These are phyloP conservation scores for Dianthus caryophyllus DNA, from an alignment of 148 eudicot species.

Conservation along the genomic window DNA sequence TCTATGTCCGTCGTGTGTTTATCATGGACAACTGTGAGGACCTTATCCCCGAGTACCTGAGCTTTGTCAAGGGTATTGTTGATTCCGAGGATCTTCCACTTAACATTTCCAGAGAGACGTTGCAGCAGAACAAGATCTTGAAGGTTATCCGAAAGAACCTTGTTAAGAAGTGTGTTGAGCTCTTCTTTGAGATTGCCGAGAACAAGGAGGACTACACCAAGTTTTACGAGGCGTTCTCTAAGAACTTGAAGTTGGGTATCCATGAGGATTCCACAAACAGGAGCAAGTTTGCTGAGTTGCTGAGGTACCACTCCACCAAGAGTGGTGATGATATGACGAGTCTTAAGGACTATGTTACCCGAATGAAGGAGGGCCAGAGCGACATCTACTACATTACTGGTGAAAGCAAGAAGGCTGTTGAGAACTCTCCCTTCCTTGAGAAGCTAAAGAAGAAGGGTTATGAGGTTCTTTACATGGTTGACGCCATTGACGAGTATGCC, in stretches of 20 bases:
- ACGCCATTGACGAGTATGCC: constrained; percentile 83
- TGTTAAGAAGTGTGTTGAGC: constrained; percentile 82
- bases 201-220: constrained; percentile 84
- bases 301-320: constrained; percentile 87
- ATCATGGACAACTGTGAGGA: constrained; percentile 96
- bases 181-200: constrained; percentile 85
- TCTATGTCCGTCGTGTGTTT: constrained; percentile 74
- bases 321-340: constrained; percentile 86
- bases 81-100: constrained; percentile 85
- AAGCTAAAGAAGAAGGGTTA: constrained; percentile 74
- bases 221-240: constrained; percentile 72
- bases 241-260: constrained; percentile 84
- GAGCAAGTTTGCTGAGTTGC: constrained; percentile 65
- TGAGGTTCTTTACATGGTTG: constrained; percentile 78
- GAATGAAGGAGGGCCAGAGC: constrained; percentile 80
- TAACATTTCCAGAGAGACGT: constrained; percentile 69
- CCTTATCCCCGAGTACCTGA: constrained; percentile 67
- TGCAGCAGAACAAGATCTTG: constrained; percentile 82
- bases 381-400: constrained; percentile 84
- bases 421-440: constrained; percentile 89
- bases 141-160: constrained; percentile 86
- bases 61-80: constrained; percentile 86
- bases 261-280: constrained; percentile 75
- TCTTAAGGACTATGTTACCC: constrained; percentile 77
- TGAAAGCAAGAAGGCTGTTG: constrained; percentile 87